A percentile compares a stretch with the other conserved stretches of the same genome.
These are phyloP conservation scores for Ophiocordyceps camponoti-floridani DNA, from an alignment of 2,329 filamentous ascomycete species.

Conservation along the genomic window DNA sequence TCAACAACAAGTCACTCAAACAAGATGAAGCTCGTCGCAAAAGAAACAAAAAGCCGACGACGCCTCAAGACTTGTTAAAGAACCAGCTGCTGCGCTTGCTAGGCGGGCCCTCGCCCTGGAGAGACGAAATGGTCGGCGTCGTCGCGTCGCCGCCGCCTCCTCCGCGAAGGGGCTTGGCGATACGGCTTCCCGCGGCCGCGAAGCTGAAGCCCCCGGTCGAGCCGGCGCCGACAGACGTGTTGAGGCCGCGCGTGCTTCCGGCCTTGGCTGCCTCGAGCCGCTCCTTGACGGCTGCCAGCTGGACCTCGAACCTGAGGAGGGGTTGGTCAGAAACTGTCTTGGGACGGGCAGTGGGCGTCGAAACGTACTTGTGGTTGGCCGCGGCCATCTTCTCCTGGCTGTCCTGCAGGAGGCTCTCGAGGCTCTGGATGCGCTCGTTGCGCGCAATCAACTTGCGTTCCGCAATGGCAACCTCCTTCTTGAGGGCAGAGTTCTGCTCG, in stretches of 20 bases:
- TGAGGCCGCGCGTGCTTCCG: slow-evolving; percentile 72
- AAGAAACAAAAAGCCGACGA: background rate
- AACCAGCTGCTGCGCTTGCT: slow-evolving; percentile 60
- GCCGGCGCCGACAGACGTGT: slow-evolving; percentile 41
- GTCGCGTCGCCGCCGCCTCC: slow-evolving; percentile 30
- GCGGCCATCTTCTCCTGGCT: slow-evolving; percentile 97
- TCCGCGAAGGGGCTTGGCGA: slow-evolving; percentile 51
- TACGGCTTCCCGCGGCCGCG: slow-evolving; percentile 42
- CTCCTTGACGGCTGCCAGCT: slow-evolving; percentile 94
- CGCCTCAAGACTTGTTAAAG: slow-evolving; percentile 42
- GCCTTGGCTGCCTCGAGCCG: slow-evolving; percentile 89
- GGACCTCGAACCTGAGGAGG: slow-evolving; percentile 71
- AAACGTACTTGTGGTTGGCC: slow-evolving; percentile 86
- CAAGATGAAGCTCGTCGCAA: no score
- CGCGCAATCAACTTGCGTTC: slow-evolving; percentile 92
- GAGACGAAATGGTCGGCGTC: slow-evolving; percentile 37
- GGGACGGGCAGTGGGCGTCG: background rate
- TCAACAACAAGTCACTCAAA: no score
- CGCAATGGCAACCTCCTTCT: slow-evolving; percentile 98
- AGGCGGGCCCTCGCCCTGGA: slow-evolving; percentile 35
- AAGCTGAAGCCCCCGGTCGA: slow-evolving; percentile 53
- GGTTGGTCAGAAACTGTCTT: background rate
- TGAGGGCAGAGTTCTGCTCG: slow-evolving; percentile 89
- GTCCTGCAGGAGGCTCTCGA: slow-evolving; percentile 84
- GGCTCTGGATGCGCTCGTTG: slow-evolving; percentile 89